Base-by-base conservation (phyloP, 2,329 filamentous ascomycete genomes). In the Cladosporium halotolerans region DNA sequence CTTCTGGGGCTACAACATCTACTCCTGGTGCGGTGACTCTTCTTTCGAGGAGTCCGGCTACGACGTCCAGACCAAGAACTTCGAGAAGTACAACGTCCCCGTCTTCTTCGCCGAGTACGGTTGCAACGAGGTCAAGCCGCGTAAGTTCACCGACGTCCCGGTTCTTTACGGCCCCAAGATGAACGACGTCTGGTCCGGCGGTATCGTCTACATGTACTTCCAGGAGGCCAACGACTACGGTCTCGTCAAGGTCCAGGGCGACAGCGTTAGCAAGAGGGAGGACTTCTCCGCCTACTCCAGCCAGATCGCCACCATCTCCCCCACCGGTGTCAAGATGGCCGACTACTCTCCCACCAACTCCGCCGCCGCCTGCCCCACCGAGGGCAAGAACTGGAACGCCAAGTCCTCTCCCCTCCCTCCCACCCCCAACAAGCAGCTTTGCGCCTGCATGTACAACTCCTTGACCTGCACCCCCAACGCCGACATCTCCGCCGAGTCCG, bases 1-100 rank as follows among this genome's bases (percentile, higher is more conserved):
- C 74, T 97, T 95, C 79, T 99, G 91, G 88, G 93, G 93, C 55
- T 97, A 97, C 85, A 99, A 99, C 80, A 96, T 97, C 76, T 99
- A 99, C 81, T 95, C 91, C 50, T 99, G 93, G 93, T 99, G 93
- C 71, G 93, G 92, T 62, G 72, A 91, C 63, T 95, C 88, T 67
- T 82, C 77, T 65, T 93, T 86, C 76, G 67, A 77, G 34, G 68
- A 78, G 55, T 96, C 93, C 3, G 89, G 89, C 52, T 99, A 91
- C 74, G 78, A 85, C 60, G 79, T 83, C 53, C 87, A 92, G 70
- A 90, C 90, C 62, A 72, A 88, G 60, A 92, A 96, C 75, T 99
- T 96, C 77, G 71, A 78, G 55, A 82, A 85, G 69, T 99, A 93
- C 79, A 89, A 88, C 9, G 89, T 97, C 3, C 93, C 93, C 44